Evolutionary conservation across 202 grass and related monocot species (phyloP).

Genomic region (Schoenoplectus tabernaemontani): DNA sequence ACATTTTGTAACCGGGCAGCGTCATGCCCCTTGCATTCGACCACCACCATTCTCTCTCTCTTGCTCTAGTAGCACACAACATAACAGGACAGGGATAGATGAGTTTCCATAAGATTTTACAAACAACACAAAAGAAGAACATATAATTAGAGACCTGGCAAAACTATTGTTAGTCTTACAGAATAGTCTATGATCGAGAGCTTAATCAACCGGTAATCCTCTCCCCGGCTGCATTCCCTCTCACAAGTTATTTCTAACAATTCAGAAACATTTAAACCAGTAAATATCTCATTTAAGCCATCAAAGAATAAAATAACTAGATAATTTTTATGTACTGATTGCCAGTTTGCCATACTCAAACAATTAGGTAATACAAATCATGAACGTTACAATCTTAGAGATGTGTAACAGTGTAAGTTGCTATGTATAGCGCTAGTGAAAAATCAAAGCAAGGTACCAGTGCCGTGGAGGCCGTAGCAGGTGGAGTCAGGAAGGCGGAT

Average conservation of each 20-base stretch:
- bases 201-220: conserved; percentile 92
- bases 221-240: conserved; percentile 90
- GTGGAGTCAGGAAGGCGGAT: conserved; percentile 54
- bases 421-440: too few relatives aligned
- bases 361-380: background rate
- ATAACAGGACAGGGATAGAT: background rate
- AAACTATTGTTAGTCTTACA: conserved; percentile 33
- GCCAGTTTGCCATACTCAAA: too few relatives aligned
- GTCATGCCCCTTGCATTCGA: conserved; percentile 95
- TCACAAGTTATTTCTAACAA: conserved; percentile 74
- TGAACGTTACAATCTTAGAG: background rate
- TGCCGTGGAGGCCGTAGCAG: conserved; percentile 88
- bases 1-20: conserved; percentile 80
- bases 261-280: conserved; percentile 17
- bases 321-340: too few relatives aligned
- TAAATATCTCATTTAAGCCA: too few relatives aligned
- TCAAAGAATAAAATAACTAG: too few relatives aligned
- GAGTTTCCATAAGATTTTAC: background rate
- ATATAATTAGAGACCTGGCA: background rate
- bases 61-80: conserved; percentile 41
- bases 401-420: too few relatives aligned
- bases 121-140: background rate
- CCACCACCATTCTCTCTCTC: conserved; percentile 58
- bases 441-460: conserved; percentile 27
- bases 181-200: conserved; percentile 81